phyloP scores from a whole-genome alignment of 2,329 filamentous ascomycete species.

The Lasiodiplodia citricola region DNA sequence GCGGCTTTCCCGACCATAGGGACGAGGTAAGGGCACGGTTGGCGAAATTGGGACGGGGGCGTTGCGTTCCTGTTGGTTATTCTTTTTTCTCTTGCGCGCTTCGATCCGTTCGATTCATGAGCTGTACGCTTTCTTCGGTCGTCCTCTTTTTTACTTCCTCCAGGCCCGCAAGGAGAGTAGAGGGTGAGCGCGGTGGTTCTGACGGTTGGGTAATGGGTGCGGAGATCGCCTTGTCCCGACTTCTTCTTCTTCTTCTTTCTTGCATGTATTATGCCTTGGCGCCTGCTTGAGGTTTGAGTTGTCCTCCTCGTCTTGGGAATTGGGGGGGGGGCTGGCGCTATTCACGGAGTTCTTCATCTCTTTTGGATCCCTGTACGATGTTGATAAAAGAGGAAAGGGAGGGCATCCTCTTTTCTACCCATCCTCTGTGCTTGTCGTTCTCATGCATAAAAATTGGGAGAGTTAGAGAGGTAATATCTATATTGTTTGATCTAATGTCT shows the following conservation, averaged over 20 bases:
- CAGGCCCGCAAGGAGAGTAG: background rate
- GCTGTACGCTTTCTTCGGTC: background rate
- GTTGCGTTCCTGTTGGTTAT: background rate
- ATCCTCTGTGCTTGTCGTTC: background rate
- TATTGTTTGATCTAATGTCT: background rate
- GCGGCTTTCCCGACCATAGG: constrained; percentile 20
- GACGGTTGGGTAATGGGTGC: background rate
- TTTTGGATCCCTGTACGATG: background rate
- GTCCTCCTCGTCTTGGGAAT: background rate
- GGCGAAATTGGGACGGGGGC: background rate
- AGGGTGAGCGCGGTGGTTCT: background rate
- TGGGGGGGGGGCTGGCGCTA: background rate
- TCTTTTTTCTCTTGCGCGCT: background rate
- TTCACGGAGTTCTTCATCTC: background rate
- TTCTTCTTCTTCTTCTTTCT: background rate
- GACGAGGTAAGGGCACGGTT: constrained; percentile 1
- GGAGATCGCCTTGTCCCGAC: background rate
- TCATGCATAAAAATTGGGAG: background rate
- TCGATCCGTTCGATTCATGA: background rate
- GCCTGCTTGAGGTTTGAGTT: background rate
- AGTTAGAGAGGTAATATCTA: background rate
- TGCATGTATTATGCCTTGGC: background rate
- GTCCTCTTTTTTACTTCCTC: too few species aligned
- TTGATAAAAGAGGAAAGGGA: background rate
- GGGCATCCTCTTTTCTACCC: background rate